Percentiles rank a stretch among this genome's conserved stretches.
Evolutionary conservation across 2,329 filamentous ascomycete genomes (phyloP).

Genomic region (Hansfordia pulvinata): DNA sequence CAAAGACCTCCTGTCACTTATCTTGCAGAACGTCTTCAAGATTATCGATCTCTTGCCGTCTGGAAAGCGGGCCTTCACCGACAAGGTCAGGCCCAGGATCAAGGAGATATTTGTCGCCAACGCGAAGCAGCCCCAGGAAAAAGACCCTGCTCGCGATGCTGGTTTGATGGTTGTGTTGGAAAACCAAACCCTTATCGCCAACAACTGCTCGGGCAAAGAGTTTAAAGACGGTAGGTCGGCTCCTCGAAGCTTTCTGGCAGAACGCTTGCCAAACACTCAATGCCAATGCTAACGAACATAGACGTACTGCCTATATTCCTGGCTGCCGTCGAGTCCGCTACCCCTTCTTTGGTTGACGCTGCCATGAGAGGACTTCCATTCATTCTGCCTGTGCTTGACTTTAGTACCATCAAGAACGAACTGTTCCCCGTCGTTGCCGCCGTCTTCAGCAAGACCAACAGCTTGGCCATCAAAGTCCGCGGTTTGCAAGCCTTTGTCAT

Average conservation of each 20-base stretch:
- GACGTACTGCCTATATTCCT: constrained; percentile 81
- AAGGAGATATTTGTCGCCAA: constrained; percentile 67
- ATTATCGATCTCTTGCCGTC: constrained; percentile 70
- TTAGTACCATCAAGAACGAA: constrained; percentile 93
- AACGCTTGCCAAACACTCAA: too few species aligned
- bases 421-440: constrained; percentile 83
- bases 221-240: constrained; percentile 77
- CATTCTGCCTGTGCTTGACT: constrained; percentile 82
- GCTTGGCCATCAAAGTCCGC: constrained; percentile 85
- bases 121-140: constrained; percentile 48
- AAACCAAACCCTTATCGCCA: constrained; percentile 60
- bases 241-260: too few species aligned
- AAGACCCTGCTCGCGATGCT: constrained; percentile 73
- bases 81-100: constrained; percentile 73
- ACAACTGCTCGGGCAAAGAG: constrained; percentile 77
- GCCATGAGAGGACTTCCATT: constrained; percentile 65
- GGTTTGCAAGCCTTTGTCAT: constrained; percentile 83
- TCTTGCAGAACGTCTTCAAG: constrained; percentile 85
- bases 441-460: constrained; percentile 88
- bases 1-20: constrained; percentile 67
- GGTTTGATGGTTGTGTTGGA: constrained; percentile 86
- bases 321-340: constrained; percentile 74
- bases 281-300: too few species aligned
- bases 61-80: constrained; percentile 65
- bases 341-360: constrained; percentile 78